Evolutionary conservation across 306 rosid species (phyloP).

Genomic region (Leucaena leucocephala): DNA sequence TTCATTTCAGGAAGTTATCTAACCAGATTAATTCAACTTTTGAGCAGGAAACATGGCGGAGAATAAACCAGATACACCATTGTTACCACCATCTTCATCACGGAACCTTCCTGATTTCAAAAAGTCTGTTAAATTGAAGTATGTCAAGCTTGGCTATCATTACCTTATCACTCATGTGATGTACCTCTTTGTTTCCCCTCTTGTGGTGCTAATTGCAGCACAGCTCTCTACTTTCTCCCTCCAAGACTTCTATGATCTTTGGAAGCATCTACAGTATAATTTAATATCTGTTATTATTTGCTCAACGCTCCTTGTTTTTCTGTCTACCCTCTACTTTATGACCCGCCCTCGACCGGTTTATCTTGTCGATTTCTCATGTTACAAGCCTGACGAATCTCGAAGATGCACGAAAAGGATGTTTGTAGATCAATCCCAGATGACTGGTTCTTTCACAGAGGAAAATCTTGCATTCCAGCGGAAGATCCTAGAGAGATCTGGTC

Average conservation of each 20-base stretch:
- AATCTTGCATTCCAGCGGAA: slow-evolving; percentile 75
- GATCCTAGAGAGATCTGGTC: slow-evolving; percentile 84
- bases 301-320: slow-evolving; percentile 76
- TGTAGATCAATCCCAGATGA: slow-evolving; percentile 64
- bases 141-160: slow-evolving; percentile 90
- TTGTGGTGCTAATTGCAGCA: slow-evolving; percentile 63
- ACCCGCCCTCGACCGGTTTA: slow-evolving; percentile 81
- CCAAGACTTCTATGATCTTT: slow-evolving; percentile 66
- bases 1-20: not conserved
- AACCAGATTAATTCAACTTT: slow-evolving; percentile 18
- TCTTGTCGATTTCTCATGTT: slow-evolving; percentile 83
- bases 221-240: slow-evolving; percentile 72
- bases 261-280: slow-evolving; percentile 80
- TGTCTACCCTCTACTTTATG: slow-evolving; percentile 64
- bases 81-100: slow-evolving; percentile 46
- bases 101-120: slow-evolving; percentile 79
- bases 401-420: slow-evolving; percentile 72
- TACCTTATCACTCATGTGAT: slow-evolving; percentile 81
- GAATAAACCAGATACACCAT: slow-evolving; percentile 54
- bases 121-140: slow-evolving; percentile 74
- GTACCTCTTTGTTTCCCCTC: slow-evolving; percentile 79
- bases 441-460: slow-evolving; percentile 63
- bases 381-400: slow-evolving; percentile 75
- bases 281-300: slow-evolving; percentile 67
- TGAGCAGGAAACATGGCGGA: slow-evolving; percentile 63